phyloP scores from a whole-genome alignment of 805 yeast species.

The Kluyveromyces nonfermentans region DNA sequence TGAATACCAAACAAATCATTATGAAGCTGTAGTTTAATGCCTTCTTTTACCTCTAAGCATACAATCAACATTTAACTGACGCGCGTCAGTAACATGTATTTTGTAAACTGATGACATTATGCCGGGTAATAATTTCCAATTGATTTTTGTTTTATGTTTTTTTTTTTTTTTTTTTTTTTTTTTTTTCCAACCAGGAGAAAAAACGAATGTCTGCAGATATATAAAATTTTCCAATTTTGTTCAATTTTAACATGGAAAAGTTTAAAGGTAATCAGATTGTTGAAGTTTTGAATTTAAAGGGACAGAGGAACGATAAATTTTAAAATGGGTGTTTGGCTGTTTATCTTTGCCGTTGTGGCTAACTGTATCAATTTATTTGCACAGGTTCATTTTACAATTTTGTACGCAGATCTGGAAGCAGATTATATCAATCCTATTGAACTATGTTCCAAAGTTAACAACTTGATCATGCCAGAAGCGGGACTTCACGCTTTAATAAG shows the following conservation, averaged over 20 bases:
- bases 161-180: too few species aligned
- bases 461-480: slow-evolving; percentile 85
- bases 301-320: background rate
- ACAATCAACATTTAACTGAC: too few species aligned
- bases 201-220: too few species aligned
- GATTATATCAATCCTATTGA: slow-evolving; percentile 98
- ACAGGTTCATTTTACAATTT: slow-evolving; percentile 91
- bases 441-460: slow-evolving; percentile 85
- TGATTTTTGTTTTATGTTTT: too few species aligned
- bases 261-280: background rate
- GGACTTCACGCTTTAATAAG: slow-evolving; percentile 68
- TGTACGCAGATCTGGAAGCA: slow-evolving; percentile 90
- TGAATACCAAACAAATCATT: too few species aligned
- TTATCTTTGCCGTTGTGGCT: slow-evolving; percentile 47
- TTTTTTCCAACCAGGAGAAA: too few species aligned
- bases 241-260: background rate
- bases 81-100: too few species aligned
- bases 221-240: too few species aligned
- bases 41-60: too few species aligned
- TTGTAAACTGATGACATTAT: too few species aligned
- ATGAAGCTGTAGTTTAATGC: too few species aligned
- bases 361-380: slow-evolving; percentile 83
- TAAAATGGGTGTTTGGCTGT: slow-evolving; percentile 16
- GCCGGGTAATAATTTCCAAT: too few species aligned
- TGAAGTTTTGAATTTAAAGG: background rate